Base-by-base conservation (phyloP, 495 filamentous ascomycete genomes). In the Daldinia grandis region DNA sequence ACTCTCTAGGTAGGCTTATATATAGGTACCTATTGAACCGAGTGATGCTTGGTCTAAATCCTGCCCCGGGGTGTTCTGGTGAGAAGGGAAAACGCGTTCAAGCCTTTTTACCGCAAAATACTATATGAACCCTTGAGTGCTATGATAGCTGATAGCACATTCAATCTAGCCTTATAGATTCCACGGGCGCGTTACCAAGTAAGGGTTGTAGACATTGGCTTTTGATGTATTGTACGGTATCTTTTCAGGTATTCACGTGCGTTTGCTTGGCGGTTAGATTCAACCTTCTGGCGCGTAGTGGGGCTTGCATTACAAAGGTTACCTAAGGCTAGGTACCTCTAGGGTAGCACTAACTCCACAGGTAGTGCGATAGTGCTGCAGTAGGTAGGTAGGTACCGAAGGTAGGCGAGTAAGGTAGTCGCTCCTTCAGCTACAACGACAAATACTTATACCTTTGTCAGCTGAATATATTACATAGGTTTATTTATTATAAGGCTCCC, bases 41-140 rank as follows among this genome's bases (percentile, higher is more conserved):
- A 49, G 27, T 42, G 27, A 54, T 1, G 15, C 25, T 35, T 27
- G 21, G 3, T 35, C n/a, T 12, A 33, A 14, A 14, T n/a, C 9
- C 33, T 61, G 56, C 17, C 25, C 54, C 62, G 50, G 65, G n/a
- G 64, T 35, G 5, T 57, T 37, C 21, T 21, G 27, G 31, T 49
- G 61, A 24, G 42, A 35, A 63, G 6, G 14, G 17, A 55, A 57
- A 30, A 71, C 68, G 68, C 68, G 68, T 66, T 37, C 17, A 17
- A 8, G n/a, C 14, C 6, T 5, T 57, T n/a, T 19, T 37, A 17
- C 19, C 31, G 21, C 54, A 9, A 25, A 24, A 3, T 1, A 38
- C 9, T 21, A 14, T 37, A 31, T 5, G 4, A 24, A 57, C 15
- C 31, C 31, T 37, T 5, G 6, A 19, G 19, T 24, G 38, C 2